Conservation (phyloP, 2,329 filamentous ascomycete species). For the Claviceps paspali region DNA sequence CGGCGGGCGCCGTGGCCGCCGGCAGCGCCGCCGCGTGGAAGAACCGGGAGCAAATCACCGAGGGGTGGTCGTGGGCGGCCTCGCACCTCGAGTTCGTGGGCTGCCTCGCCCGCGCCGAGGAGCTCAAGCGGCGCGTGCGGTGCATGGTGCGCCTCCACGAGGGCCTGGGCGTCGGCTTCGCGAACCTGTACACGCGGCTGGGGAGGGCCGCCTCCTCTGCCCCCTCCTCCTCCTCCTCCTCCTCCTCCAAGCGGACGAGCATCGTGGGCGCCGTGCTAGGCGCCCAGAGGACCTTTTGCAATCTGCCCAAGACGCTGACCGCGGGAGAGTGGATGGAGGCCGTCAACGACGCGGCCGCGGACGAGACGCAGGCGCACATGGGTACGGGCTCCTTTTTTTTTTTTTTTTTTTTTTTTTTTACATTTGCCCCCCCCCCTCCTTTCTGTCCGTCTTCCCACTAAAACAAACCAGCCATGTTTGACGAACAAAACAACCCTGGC, state of each 20-base stretch:
- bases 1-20: conserved; percentile 65
- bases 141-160: conserved; percentile 48
- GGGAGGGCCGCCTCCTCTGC: conserved; percentile 50
- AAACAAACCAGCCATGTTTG: conserved; percentile 74
- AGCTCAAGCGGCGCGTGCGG: conserved; percentile 60
- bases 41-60: conserved; percentile 64
- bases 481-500: conserved; percentile 53
- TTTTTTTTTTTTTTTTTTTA: conserved; percentile 7
- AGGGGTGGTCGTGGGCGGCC: conserved; percentile 67
- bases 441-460: conserved; percentile 8
- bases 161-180: conserved; percentile 59
- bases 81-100: conserved; percentile 91
- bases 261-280: conserved; percentile 46
- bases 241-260: conserved; percentile 33
- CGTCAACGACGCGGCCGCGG: conserved; percentile 62
- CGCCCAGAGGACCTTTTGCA: conserved; percentile 74
- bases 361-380: conserved; percentile 73
- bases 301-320: conserved; percentile 46
- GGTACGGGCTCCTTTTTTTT: conserved; percentile 23
- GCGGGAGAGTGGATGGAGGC: conserved; percentile 50
- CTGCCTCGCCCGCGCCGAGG: conserved; percentile 69
- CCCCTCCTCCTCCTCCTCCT: no score
- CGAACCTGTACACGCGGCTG: conserved; percentile 75
- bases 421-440: not conserved
- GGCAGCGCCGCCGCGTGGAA: conserved; percentile 76